Percentiles rank a stretch among this genome's conserved stretches.
phyloP scores from a whole-genome alignment of 2,329 filamentous ascomycete genomes.

The Aspergillus japonicus region DNA sequence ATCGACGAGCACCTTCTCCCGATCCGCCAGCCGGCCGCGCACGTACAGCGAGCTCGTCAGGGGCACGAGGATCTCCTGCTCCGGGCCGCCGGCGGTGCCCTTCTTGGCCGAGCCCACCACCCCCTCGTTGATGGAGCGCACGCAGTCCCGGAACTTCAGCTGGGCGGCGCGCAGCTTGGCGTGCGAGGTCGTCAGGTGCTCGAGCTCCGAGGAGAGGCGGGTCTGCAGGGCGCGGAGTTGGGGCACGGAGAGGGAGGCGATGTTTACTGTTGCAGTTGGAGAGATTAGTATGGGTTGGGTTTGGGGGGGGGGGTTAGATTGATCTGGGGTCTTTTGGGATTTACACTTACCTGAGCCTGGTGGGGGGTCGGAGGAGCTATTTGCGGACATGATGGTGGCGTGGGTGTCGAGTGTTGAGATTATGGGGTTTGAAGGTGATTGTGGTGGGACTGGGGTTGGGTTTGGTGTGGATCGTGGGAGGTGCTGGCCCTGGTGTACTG shows the following conservation, averaged over 20 bases:
- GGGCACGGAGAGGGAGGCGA: conserved; percentile 75
- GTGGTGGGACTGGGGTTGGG: too few species aligned
- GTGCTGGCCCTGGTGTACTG: too few species aligned
- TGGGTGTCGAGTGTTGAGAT: too few species aligned
- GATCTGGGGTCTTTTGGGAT: too few species aligned
- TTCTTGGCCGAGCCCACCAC: conserved; percentile 43
- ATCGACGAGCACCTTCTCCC: conserved; percentile 80
- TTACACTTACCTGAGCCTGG: conserved; percentile 19
- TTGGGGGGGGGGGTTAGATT: neutral
- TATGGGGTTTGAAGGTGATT: too few species aligned
- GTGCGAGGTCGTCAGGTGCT: conserved; percentile 89
- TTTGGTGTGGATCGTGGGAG: too few species aligned
- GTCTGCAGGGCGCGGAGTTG: conserved; percentile 92
- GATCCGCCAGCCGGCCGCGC: conserved; percentile 71
- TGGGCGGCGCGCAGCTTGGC: conserved; percentile 86
- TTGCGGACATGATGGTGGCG: too few species aligned
- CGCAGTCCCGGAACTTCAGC: conserved; percentile 86
- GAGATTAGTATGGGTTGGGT: neutral
- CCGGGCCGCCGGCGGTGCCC: conserved; percentile 27
- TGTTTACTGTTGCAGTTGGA: conserved; percentile 50
- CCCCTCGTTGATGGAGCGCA: conserved; percentile 69
- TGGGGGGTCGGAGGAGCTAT: conserved; percentile 17
- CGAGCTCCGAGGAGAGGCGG: conserved; percentile 92
- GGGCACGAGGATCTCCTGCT: conserved; percentile 72
- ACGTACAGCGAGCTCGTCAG: conserved; percentile 95